phyloP scores from a whole-genome alignment of 805 yeast genomes.

The Monosporozyma aerobia region DNA sequence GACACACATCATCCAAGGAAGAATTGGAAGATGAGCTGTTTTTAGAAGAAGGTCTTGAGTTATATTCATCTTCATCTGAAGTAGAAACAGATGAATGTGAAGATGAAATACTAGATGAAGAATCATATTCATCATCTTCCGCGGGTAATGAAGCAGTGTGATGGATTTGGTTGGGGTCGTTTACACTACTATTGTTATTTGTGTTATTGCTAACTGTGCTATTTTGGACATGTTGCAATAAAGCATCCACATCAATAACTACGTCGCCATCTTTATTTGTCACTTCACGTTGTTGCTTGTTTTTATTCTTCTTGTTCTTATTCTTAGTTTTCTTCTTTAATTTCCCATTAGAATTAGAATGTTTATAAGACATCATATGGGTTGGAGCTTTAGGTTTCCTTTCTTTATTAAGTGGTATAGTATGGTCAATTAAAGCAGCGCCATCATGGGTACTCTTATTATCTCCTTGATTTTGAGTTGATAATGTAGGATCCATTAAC shows the following conservation, averaged over 20 bases:
- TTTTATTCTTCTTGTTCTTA: not conserved
- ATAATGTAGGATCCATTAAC: not conserved
- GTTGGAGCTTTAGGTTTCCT: constrained; percentile 1
- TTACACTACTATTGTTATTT: not conserved
- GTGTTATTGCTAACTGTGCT: constrained; percentile 5
- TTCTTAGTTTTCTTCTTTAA: not conserved
- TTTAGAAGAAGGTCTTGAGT: constrained; percentile 36
- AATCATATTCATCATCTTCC: constrained; percentile 3
- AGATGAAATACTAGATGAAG: not conserved
- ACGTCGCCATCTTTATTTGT: constrained; percentile 14
- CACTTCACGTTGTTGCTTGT: not conserved
- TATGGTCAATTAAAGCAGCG: constrained; percentile 20
- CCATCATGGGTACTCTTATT: constrained; percentile 1
- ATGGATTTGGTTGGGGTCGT: not conserved
- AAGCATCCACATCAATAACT: constrained; percentile 29
- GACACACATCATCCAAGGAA: constrained; percentile 85
- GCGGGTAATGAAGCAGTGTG: not conserved
- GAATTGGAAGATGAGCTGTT: constrained; percentile 42
- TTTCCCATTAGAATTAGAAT: not conserved
- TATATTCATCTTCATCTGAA: constrained; percentile 25
- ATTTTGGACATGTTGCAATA: constrained; percentile 24
- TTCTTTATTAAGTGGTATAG: not conserved
- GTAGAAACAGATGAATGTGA: not conserved
- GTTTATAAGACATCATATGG: not conserved
- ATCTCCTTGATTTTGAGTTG: constrained; percentile 1